Conservation (phyloP, 2,329 filamentous ascomycete species). For the Microcyclosporella mali region DNA sequence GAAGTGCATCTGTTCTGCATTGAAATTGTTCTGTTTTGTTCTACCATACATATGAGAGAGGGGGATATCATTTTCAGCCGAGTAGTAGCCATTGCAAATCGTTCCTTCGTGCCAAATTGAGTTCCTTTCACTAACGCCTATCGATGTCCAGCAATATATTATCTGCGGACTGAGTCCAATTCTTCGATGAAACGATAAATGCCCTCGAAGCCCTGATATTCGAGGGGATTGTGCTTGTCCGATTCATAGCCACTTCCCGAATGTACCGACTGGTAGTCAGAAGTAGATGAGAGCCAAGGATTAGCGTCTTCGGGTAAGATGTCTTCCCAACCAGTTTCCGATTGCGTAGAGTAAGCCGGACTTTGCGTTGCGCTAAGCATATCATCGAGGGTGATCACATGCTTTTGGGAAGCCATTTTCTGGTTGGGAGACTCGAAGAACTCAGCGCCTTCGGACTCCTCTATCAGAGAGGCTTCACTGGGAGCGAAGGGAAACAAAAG, state of each 20-base stretch:
- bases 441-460: constrained; percentile 39
- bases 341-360: constrained; percentile 33
- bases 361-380: constrained; percentile 48
- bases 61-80: constrained; percentile 23
- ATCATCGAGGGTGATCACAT: constrained; percentile 48
- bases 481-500: constrained; percentile 84
- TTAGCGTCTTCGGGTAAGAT: constrained; percentile 38
- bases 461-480: constrained; percentile 37
- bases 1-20: not conserved
- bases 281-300: constrained; percentile 49
- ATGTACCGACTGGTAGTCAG: constrained; percentile 53
- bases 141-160: not conserved
- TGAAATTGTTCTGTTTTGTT: not conserved
- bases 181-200: constrained; percentile 62
- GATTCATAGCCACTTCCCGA: constrained; percentile 40
- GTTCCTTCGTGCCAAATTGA: not conserved
- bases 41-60: constrained; percentile 9
- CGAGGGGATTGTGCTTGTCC: constrained; percentile 41
- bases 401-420: constrained; percentile 8
- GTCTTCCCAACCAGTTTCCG: constrained; percentile 26
- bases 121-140: too few relatives aligned
- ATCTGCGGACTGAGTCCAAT: constrained; percentile 45
- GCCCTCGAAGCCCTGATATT: constrained; percentile 58
- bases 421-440: constrained; percentile 14
- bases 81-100: not conserved